Base-by-base conservation (phyloP, 2,329 filamentous ascomycete genomes). In the Bipolaris oryzae region DNA sequence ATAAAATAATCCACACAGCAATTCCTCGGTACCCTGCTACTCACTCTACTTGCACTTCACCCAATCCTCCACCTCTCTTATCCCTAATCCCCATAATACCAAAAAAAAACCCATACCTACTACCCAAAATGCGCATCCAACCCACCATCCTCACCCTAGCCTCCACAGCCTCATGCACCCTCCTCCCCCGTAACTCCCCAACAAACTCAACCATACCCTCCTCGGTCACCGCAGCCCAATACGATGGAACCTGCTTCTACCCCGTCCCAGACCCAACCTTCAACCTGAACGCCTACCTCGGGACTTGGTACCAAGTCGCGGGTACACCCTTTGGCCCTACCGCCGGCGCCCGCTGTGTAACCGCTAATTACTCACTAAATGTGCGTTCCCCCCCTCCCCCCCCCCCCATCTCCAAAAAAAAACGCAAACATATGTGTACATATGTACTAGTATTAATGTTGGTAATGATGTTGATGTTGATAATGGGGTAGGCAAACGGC, bases 261-360 rank as follows among this genome's bases (percentile, higher is more conserved):
- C 70, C 70, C 3, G 60, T 65, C 0, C 67, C 69, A 34, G 64
- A 66, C 28, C 51, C 66, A 21, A 61, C 60, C n/a, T 70, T 71
- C 58, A 57, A 67, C 38, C 64, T 71, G 13, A 46, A 70, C 21
- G 53, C 58, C 21, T 72, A 72, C 37, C 57, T 71, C 0, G 69
- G 70, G 34, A 71, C 62, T 18, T 72, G 69, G 68, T 71, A 71
- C 45, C 70, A 72, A 50, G 69, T 72, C 1, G 70, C 70, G 10
- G 69, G 70, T n/a, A 69, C 67, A 21, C 64, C 69, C 2, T 72
- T 72, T 20, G 65, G 69, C 3, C 66, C 63, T 7, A 71, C 70
- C 1, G 57, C 62, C 3, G 67, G 68, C 25, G 67, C 64, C 6
- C 59, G 67, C 16, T 72, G 70, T 28, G 61, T 70, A 7, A 61